These are phyloP conservation scores for Blastobotrys parvus DNA, from an alignment of 805 yeast species.

Conservation along the genomic window DNA sequence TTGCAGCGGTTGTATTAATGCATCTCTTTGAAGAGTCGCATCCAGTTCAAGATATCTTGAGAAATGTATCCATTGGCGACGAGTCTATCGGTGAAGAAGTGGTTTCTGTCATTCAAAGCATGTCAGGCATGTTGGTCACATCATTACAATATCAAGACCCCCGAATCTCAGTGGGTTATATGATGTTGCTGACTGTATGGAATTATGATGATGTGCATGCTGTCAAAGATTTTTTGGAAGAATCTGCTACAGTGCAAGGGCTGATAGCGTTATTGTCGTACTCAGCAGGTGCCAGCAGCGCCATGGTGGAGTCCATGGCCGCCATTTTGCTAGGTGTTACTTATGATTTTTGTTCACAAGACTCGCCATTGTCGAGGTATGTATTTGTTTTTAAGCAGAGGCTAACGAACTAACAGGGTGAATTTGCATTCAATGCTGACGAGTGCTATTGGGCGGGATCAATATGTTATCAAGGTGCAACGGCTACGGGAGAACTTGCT, in stretches of 20 bases:
- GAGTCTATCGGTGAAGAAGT: slow-evolving; percentile 53
- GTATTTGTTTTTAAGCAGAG: slow-evolving; percentile 2
- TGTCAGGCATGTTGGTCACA: slow-evolving; percentile 64
- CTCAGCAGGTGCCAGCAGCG: slow-evolving; percentile 37
- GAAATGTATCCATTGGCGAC: slow-evolving; percentile 47
- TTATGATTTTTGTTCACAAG: slow-evolving; percentile 62
- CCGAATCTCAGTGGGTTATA: slow-evolving; percentile 67
- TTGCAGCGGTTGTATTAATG: slow-evolving; percentile 59
- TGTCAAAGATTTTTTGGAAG: slow-evolving; percentile 65
- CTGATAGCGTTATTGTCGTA: slow-evolving; percentile 57
- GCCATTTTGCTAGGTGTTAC: slow-evolving; percentile 63
- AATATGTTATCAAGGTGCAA: slow-evolving; percentile 61
- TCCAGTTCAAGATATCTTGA: slow-evolving; percentile 29
- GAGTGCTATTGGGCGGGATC: slow-evolving; percentile 72
- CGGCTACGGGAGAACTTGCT: slow-evolving; percentile 56
- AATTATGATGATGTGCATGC: slow-evolving; percentile 68
- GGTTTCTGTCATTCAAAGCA: slow-evolving; percentile 60
- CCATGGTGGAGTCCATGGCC: slow-evolving; percentile 64
- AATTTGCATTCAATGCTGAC: slow-evolving; percentile 55
- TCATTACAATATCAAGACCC: slow-evolving; percentile 56
- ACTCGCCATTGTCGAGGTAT: slow-evolving; percentile 40
- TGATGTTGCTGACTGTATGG: slow-evolving; percentile 69
- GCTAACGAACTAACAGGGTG: slow-evolving; percentile 28
- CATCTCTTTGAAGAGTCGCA: slow-evolving; percentile 46
- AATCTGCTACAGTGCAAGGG: slow-evolving; percentile 56